Evolutionary conservation across 1,139 yeast species (phyloP).

Genomic region (Taphrina confusa): DNA sequence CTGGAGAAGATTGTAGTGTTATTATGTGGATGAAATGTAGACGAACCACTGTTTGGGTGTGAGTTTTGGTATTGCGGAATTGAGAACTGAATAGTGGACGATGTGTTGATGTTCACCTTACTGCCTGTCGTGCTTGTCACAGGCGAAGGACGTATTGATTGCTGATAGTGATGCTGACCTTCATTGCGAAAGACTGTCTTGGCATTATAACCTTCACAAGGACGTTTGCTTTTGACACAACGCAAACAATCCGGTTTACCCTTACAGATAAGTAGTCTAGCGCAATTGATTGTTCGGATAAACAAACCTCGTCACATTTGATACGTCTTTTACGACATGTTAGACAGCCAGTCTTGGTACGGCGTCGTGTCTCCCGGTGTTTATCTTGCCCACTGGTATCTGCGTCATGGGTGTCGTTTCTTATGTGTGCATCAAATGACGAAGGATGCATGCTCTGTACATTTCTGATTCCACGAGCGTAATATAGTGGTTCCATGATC

Average conservation of each 20-base stretch:
- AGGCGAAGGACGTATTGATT: conserved; percentile 23
- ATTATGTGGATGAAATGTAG: too few species aligned
- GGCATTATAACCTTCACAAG: conserved; percentile 41
- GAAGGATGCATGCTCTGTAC: too few species aligned
- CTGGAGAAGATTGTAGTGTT: too few species aligned
- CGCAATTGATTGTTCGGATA: background rate
- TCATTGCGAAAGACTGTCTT: conserved; percentile 35
- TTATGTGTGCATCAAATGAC: too few species aligned
- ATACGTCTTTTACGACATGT: conserved; percentile 44
- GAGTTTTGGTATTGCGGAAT: conserved; percentile 24
- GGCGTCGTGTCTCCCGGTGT: conserved; percentile 39
- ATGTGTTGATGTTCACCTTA: background rate
- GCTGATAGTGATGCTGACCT: conserved; percentile 27
- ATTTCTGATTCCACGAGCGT: too few species aligned
- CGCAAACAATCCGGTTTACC: conserved; percentile 42
- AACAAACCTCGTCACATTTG: conserved; percentile 42
- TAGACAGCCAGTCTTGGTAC: conserved; percentile 44
- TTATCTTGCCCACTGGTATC: background rate
- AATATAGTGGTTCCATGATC: too few species aligned
- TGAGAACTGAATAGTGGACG: conserved; percentile 8
- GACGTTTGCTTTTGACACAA: conserved; percentile 42
- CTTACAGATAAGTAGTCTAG: background rate
- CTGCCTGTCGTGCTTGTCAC: background rate
- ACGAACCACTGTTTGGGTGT: too few species aligned
- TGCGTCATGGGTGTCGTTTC: background rate